These are phyloP conservation scores for Linnemannia exigua DNA, from an alignment of 192 early-diverging fungal genomes.

Conservation along the genomic window DNA sequence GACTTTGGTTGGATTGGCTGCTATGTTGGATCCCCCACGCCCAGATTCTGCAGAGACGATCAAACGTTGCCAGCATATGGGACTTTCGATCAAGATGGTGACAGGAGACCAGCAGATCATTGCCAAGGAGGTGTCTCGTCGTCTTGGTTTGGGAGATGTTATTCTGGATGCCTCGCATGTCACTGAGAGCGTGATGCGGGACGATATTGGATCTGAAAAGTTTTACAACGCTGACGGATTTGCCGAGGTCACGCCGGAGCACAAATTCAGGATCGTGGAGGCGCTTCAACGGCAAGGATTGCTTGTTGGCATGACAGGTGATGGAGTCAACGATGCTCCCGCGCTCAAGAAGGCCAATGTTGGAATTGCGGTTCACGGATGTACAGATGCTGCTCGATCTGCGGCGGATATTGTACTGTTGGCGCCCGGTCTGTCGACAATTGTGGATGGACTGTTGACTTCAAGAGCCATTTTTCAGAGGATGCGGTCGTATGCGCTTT, in stretches of 20 bases:
- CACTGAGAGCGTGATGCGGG: constrained; percentile 72
- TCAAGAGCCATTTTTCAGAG: constrained; percentile 94
- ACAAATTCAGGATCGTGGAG: constrained; percentile 95
- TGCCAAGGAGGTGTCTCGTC: constrained; percentile 88
- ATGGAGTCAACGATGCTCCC: constrained; percentile 97
- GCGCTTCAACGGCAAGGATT: constrained; percentile 85
- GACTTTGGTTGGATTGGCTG: constrained; percentile 89
- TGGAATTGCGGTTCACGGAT: constrained; percentile 93
- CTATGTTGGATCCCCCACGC: constrained; percentile 88
- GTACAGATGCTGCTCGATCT: constrained; percentile 92
- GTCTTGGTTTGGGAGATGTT: constrained; percentile 88
- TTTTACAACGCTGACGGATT: constrained; percentile 90
- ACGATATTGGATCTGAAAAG: constrained; percentile 81
- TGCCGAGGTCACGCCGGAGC: constrained; percentile 95
- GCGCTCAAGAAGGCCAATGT: constrained; percentile 96
- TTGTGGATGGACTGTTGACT: constrained; percentile 88
- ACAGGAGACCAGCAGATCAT: constrained; percentile 95
- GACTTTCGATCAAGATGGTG: constrained; percentile 93
- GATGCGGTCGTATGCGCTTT: constrained; percentile 89
- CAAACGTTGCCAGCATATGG: constrained; percentile 83
- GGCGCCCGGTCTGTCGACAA: constrained; percentile 87
- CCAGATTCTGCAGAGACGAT: constrained; percentile 90
- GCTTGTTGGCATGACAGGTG: constrained; percentile 92
- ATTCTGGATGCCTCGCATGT: constrained; percentile 89
- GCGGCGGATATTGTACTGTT: constrained; percentile 95